phyloP scores from a whole-genome alignment of 192 early-diverging fungal genomes.

The Gigaspora rosea region DNA sequence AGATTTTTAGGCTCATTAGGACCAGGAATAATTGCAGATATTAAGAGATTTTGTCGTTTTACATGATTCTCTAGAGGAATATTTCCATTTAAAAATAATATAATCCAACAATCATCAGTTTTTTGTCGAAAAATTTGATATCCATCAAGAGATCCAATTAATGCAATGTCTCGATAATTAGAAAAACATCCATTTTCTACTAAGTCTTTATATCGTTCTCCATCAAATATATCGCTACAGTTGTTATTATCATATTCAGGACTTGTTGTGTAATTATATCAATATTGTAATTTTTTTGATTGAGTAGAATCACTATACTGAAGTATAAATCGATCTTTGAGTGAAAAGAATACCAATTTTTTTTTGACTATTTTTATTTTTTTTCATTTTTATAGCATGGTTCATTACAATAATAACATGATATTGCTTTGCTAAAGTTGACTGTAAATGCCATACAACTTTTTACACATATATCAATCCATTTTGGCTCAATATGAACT shows the following conservation, averaged over 20 bases:
- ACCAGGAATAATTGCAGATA: neutral
- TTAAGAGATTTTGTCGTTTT: neutral
- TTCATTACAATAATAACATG: neutral
- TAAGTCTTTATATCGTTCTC: neutral
- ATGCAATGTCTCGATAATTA: neutral
- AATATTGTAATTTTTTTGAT: neutral
- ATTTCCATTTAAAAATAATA: constrained; percentile 10
- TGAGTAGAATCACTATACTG: neutral
- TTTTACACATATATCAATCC: neutral
- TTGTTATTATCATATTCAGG: neutral
- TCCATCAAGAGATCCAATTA: neutral
- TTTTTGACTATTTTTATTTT: too few species aligned
- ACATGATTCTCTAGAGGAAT: neutral
- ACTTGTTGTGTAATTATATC: neutral
- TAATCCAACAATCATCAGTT: constrained; percentile 1
- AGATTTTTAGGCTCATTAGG: neutral
- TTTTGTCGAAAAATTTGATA: constrained; percentile 14
- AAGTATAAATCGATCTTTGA: neutral
- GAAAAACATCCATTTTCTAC: neutral
- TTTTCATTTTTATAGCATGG: neutral
- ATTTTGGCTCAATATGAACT: neutral
- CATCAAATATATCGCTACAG: neutral
- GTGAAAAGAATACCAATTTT: constrained; percentile 1
- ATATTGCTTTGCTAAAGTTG: neutral
- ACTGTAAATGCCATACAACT: neutral